Conservation (phyloP, 23 red algal species). For the Gracilariopsis chorda region DNA sequence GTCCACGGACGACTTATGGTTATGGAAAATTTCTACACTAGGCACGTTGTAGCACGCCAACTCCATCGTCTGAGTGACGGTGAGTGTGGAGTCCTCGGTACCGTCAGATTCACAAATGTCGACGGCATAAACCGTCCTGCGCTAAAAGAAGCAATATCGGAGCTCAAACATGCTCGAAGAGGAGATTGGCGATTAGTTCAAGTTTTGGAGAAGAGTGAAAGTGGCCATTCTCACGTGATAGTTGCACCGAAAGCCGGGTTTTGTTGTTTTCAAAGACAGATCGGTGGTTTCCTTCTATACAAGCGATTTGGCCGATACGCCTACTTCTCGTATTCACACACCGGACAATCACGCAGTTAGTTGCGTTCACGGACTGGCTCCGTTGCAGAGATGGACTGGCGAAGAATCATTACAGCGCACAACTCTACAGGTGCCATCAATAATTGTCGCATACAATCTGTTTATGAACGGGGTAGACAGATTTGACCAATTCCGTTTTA, state of each 20-base stretch:
- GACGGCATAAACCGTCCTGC: not conserved
- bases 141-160: not conserved
- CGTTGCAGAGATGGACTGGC: not conserved
- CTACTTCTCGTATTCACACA: not conserved
- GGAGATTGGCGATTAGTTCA: not conserved
- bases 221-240: not conserved
- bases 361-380: not conserved
- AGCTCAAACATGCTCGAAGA: not conserved
- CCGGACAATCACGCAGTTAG: not conserved
- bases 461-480: conserved; percentile 1
- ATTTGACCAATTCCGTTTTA: not conserved
- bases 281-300: not conserved
- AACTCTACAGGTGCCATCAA: not conserved
- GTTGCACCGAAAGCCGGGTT: not conserved
- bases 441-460: conserved; percentile 6
- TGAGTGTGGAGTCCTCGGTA: not conserved
- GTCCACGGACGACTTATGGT: not conserved
- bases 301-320: not conserved
- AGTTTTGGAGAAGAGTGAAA: not conserved
- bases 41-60: not conserved
- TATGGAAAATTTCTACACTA: conserved; percentile 16
- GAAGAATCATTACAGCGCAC: not conserved
- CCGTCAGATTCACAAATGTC: not conserved
- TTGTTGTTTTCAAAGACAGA: not conserved
- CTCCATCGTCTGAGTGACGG: not conserved